These are phyloP conservation scores for Lathyrus sativus DNA, from an alignment of 306 rosid genomes.

Conservation along the genomic window DNA sequence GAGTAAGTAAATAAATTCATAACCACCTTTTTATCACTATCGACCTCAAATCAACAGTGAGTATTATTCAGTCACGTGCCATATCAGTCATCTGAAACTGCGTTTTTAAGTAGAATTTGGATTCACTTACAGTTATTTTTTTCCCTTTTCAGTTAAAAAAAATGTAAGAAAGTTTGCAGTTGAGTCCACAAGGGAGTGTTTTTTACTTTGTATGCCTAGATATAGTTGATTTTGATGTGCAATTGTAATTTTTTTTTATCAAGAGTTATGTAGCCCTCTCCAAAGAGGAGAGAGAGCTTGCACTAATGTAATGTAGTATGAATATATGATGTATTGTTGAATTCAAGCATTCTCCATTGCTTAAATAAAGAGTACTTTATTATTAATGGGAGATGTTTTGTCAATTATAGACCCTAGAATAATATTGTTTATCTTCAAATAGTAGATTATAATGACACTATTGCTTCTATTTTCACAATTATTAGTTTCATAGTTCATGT, in stretches of 20 bases:
- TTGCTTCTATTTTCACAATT: not conserved
- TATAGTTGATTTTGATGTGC: conserved; percentile 20
- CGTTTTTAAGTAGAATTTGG: not conserved
- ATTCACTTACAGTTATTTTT: not conserved
- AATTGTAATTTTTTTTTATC: conserved; percentile 39
- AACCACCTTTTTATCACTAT: not conserved
- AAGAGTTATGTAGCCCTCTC: conserved; percentile 55
- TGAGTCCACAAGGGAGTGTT: conserved; percentile 42
- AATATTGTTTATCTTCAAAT: not conserved
- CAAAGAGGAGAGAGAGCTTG: conserved; percentile 85
- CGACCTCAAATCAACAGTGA: not conserved
- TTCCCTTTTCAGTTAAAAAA: not conserved
- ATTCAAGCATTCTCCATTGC: not conserved
- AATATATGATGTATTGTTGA: not conserved
- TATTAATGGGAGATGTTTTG: too few relatives aligned
- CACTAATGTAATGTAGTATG: not conserved
- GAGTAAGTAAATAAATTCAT: not conserved
- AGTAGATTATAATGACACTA: not conserved
- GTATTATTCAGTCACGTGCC: not conserved
- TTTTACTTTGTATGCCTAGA: conserved; percentile 3
- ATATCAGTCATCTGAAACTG: not conserved
- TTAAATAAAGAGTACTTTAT: too few relatives aligned
- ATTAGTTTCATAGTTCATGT: not conserved
- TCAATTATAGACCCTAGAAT: not conserved
- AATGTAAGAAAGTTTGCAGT: conserved; percentile 41